Base-by-base conservation (phyloP, 345 rosid genomes). In the Microthlaspi erraticum region DNA sequence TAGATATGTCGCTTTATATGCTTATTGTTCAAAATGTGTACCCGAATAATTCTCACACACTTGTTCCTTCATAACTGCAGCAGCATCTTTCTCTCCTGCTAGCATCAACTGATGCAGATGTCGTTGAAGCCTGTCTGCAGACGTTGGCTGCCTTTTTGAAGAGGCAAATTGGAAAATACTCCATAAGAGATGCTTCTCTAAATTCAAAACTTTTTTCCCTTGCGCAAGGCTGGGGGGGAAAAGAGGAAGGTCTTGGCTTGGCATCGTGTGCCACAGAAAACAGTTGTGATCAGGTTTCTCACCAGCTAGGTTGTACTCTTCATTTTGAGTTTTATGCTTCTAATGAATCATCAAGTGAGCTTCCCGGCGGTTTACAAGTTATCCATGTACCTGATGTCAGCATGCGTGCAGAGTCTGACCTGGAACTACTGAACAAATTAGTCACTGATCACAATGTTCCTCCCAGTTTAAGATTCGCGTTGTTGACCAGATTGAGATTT, bases 161-260 rank as follows among this genome's bases (percentile, higher is more conserved):
- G 80, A 93, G 90, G 76, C 85, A 92, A 49, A 71, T 82, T 56
- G 98, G 96, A 60, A 93, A 89, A 70, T 83, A 87, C 78, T 83
- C 91, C 49, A 87, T 91, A 46, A 81, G 88, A 78, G 97, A 93
- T 68, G 59, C 86, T 55, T 87, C 92, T 75, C 69, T 93, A 78
- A 91, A 70, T 79, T 83, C 96, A 2, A 91, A 83, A 81, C 75
- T 93, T 51, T 93, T 88, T 84, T 82, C 96, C 59, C 91, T 93
- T 77, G 96, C 97, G 20, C 98, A 91, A 85, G 98, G 98, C 72
- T 93, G 98, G 98, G 98, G 98, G 2, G 96, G 93, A 60, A 91
- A 93, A 78, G 98, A 93, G 73, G 97, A 88, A 87, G 98, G 98
- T 61, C 96, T 93, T 50, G 98, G 97, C 66, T 82, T 93, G 72